These are phyloP conservation scores for Cyclotella sp. DNA, from an alignment of 108 stramenopile genomes.

Conservation along the genomic window DNA sequence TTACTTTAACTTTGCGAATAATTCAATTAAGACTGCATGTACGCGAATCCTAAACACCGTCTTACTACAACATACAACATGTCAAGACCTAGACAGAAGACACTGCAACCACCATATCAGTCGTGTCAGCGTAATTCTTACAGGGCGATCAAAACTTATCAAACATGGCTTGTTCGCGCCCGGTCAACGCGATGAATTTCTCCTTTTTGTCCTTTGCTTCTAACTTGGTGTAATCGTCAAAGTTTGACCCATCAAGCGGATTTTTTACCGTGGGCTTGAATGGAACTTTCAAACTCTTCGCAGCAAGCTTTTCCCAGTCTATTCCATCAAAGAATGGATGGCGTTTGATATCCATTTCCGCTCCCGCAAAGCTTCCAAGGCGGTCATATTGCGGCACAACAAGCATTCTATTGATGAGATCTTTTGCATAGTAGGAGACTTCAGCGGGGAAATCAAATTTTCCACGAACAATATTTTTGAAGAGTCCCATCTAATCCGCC, in stretches of 20 bases:
- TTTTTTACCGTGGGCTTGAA: slow-evolving; percentile 89
- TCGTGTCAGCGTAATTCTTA: not conserved
- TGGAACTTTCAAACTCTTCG: slow-evolving; percentile 85
- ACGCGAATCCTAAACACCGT: too few species aligned
- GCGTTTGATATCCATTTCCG: slow-evolving; percentile 71
- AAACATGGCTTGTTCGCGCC: slow-evolving; percentile 44
- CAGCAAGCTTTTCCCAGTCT: slow-evolving; percentile 66
- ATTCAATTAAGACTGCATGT: too few species aligned
- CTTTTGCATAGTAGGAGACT: slow-evolving; percentile 45
- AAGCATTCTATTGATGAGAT: slow-evolving; percentile 75
- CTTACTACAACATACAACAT: too few species aligned
- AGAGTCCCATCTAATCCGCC: slow-evolving; percentile 55
- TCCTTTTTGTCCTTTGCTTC: slow-evolving; percentile 45
- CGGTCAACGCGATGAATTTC: slow-evolving; percentile 34
- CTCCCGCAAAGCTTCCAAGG: slow-evolving; percentile 79
- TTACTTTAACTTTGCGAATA: too few species aligned
- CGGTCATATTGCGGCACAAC: slow-evolving; percentile 63
- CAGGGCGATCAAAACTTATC: slow-evolving; percentile 33
- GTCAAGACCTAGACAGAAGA: not conserved
- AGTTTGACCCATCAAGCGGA: slow-evolving; percentile 90
- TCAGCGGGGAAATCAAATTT: slow-evolving; percentile 61
- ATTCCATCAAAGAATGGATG: slow-evolving; percentile 84
- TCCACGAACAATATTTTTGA: slow-evolving; percentile 81
- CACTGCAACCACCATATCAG: not conserved
- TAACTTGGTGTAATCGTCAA: slow-evolving; percentile 76